Percentiles rank a stretch among this genome's conserved stretches.
These are phyloP conservation scores for Dendrobium huoshanense DNA, from an alignment of 106 monocot species.

Conservation along the genomic window DNA sequence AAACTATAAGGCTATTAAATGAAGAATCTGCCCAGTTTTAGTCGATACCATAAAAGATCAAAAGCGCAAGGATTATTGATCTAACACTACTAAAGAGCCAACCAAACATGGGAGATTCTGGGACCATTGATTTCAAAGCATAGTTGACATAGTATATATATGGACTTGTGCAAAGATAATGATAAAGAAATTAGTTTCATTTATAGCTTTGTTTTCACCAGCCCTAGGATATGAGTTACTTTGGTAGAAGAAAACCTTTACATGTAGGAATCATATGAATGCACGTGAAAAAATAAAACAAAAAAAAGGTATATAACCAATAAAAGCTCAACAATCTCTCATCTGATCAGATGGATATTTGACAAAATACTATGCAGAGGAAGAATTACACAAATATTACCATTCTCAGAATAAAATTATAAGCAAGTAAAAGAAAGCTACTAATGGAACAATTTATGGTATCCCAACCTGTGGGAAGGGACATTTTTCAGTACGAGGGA, in stretches of 20 bases:
- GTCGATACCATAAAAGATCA: too few species aligned
- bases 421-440: constrained; percentile 3
- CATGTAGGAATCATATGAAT: background rate
- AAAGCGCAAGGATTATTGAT: too few species aligned
- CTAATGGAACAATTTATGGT: background rate
- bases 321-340: background rate
- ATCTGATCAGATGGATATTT: background rate
- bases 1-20: too few species aligned
- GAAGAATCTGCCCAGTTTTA: too few species aligned
- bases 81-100: too few species aligned
- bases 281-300: background rate
- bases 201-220: background rate
- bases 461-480: constrained; percentile 76
- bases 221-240: background rate
- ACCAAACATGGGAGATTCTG: too few species aligned
- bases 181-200: background rate
- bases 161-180: background rate
- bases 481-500: constrained; percentile 83
- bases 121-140: too few species aligned
- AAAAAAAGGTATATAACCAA: background rate
- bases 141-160: background rate
- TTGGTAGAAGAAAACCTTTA: background rate
- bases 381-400: constrained; percentile 2
- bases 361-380: background rate
- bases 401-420: background rate